Conservation (phyloP, 2,329 filamentous ascomycete species). For the Hymenoscyphus scutula region DNA sequence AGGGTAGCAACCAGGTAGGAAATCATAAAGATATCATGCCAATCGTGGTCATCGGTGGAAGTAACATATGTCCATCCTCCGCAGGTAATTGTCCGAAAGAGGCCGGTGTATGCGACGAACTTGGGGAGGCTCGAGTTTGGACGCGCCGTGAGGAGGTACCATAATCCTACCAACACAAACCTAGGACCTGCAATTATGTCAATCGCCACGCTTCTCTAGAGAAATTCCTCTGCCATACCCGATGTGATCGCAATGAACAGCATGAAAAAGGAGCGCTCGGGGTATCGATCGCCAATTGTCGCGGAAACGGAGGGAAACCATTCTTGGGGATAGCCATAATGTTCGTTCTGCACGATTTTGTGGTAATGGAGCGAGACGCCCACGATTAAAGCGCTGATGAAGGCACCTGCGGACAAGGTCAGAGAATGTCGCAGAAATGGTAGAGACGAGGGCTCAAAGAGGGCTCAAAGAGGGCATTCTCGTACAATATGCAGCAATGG, state of each 20-base stretch:
- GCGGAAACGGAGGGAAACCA: constrained; percentile 97
- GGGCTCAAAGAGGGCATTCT: constrained; percentile 22
- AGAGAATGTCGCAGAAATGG: constrained; percentile 17
- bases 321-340: constrained; percentile 89
- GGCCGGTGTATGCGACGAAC: constrained; percentile 73
- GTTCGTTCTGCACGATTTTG: constrained; percentile 97
- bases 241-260: constrained; percentile 96
- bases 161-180: constrained; percentile 85
- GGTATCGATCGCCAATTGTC: constrained; percentile 95
- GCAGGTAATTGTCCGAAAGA: constrained; percentile 89
- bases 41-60: constrained; percentile 96
- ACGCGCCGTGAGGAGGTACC: constrained; percentile 83
- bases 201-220: constrained; percentile 17
- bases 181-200: constrained; percentile 63
- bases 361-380: constrained; percentile 83
- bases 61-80: constrained; percentile 99
- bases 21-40: constrained; percentile 99
- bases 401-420: constrained; percentile 59
- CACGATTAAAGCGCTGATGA: constrained; percentile 79
- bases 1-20: constrained; percentile 92
- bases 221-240: constrained; percentile 48
- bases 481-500: constrained; percentile 74
- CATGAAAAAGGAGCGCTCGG: constrained; percentile 95
- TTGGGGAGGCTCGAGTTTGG: constrained; percentile 75
- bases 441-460: no score